A percentile compares a stretch with the other conserved stretches of the same genome.
These are phyloP conservation scores for Waltiozyma sp. DNA, from an alignment of 1,139 yeast species.

Conservation along the genomic window DNA sequence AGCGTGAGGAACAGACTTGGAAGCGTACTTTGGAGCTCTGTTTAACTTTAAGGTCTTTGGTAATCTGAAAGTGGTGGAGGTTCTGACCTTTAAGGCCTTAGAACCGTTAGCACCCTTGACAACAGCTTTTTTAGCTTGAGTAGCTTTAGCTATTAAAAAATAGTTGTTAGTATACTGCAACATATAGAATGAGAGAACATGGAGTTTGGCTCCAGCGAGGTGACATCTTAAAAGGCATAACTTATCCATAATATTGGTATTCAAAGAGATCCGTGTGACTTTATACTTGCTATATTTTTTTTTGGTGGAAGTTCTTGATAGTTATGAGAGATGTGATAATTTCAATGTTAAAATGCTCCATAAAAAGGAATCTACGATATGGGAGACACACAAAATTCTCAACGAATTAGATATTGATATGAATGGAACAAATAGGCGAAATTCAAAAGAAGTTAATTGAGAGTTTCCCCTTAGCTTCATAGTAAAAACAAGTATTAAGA, in stretches of 20 bases:
- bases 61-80: slow-evolving; percentile 89
- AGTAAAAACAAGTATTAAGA: background rate
- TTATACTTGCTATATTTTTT: no score
- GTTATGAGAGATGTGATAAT: no score
- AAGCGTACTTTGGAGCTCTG: slow-evolving; percentile 90
- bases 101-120: slow-evolving; percentile 93
- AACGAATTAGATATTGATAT: no score
- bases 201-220: no score
- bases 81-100: slow-evolving; percentile 89
- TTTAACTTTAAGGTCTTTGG: slow-evolving; percentile 96
- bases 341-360: background rate
- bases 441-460: no score
- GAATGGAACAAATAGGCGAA: no score
- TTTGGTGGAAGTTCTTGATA: no score
- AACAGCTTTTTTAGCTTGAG: slow-evolving; percentile 98
- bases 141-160: slow-evolving; percentile 56
- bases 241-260: no score
- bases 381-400: no score
- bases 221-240: no score
- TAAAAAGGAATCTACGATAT: background rate
- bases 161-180: slow-evolving; percentile 14
- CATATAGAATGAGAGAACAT: background rate
- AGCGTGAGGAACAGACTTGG: slow-evolving; percentile 95
- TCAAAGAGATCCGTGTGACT: no score
- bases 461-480: background rate